Evolutionary conservation across 176 grass and related monocot species (phyloP), one percentile per base, ranked within the genome.

Genomic region (Rhynchospora pubera): DNA sequence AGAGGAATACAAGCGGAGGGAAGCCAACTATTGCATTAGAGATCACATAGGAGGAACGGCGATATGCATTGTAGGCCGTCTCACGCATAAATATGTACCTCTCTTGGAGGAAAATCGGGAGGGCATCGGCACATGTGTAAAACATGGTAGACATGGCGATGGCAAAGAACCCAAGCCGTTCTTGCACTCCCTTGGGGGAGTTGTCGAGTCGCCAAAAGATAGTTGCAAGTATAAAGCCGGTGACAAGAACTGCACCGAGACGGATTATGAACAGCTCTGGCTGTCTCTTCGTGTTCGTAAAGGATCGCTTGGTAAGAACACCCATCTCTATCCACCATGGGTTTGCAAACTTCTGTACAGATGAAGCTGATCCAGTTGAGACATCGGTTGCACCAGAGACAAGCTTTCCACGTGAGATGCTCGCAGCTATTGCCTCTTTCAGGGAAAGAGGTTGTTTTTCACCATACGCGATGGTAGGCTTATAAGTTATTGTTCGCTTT

Each of bases 61-160:
- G 89, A 88, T 98, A 98, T 42, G 95, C 95, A 85, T 94, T 98
- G 90, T 98, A 93, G 0, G 95, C 92, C 22, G 95, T 98, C 92
- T 98, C 95, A 0, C 95, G 84, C 92, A 98, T 91, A 89, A 98
- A 98, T 87, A 98, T 98, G 90, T 91, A 94, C 85, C 95, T 88
- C 78, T 98, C 95, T 82, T 94, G 90, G 30, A 98, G 95, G 95
- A 98, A 98, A 59, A 98, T 84, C 0, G 95, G 90, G 14, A 98
- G 95, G 34, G 95, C 92, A 77, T 98, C 95, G 65, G 95, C 90
- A 88, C 92, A 94, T 50, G 95, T 94, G 92, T 93, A 98, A 88
- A 94, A 98, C 95, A 98, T 98, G 84, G 95, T 98, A 59, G 95
- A 98, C 95, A 94, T 98, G 84, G 95, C 95, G 43, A 98, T 98